Conservation (phyloP, 2,329 filamentous ascomycete genomes). For the Tolypocladium sp. region DNA sequence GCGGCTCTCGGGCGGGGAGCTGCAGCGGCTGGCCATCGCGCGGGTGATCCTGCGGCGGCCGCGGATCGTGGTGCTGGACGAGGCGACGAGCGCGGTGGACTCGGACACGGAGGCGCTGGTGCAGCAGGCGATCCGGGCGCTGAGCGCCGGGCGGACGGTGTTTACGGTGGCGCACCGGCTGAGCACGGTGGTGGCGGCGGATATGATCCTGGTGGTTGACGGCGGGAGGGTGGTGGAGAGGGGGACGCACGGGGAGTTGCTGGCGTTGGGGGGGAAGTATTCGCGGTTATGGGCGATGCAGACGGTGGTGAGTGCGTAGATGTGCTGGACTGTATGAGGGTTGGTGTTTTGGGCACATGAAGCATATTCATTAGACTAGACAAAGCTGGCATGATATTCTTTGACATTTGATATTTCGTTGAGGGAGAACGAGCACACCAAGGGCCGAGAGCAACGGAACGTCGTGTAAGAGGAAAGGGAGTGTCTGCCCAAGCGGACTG, state of each 20-base stretch:
- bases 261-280: slow-evolving; percentile 39
- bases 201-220: slow-evolving; percentile 45
- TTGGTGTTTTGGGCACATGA: too few species aligned
- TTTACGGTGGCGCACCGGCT: slow-evolving; percentile 39
- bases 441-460: too few species aligned
- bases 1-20: slow-evolving; percentile 39
- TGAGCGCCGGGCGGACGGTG: slow-evolving; percentile 41
- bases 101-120: slow-evolving; percentile 34
- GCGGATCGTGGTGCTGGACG: slow-evolving; percentile 30
- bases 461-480: too few species aligned
- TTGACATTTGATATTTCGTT: too few species aligned
- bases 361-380: too few species aligned
- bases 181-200: slow-evolving; percentile 32
- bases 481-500: too few species aligned
- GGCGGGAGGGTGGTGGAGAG: slow-evolving; percentile 42
- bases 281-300: slow-evolving; percentile 42
- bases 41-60: slow-evolving; percentile 21
- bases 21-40: slow-evolving; percentile 39
- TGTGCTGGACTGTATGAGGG: background rate
- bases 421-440: too few species aligned
- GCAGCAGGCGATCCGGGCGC: slow-evolving; percentile 32
- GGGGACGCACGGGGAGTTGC: slow-evolving; percentile 39
- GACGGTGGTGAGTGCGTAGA: background rate
- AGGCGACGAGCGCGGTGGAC: slow-evolving; percentile 41
- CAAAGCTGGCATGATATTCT: background rate